A percentile compares a stretch with the other conserved stretches of the same genome.
Evolutionary conservation across 2,329 filamentous ascomycete genomes (phyloP).

Genomic region (Epichloe glyceriae): DNA sequence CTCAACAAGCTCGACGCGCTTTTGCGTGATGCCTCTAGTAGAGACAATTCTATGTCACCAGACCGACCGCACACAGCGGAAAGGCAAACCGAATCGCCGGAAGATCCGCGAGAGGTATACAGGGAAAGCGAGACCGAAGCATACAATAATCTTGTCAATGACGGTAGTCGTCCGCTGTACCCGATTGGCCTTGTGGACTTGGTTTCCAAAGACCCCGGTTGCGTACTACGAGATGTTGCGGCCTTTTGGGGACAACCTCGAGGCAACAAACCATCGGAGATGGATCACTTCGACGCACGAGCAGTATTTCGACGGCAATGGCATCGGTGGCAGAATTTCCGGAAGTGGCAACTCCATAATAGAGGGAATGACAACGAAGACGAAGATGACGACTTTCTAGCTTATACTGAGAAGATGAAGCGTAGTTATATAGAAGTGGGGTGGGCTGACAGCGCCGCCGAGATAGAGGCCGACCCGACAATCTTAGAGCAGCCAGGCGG

Average conservation of each 20-base stretch:
- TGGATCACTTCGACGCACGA: neutral
- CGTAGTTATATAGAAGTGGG: neutral
- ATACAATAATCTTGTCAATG: conserved; percentile 17
- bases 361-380: conserved; percentile 8
- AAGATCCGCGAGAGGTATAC: neutral
- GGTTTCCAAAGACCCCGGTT: conserved; percentile 11
- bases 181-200: conserved; percentile 15
- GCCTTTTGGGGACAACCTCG: conserved; percentile 11
- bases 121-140: conserved; percentile 9
- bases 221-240: conserved; percentile 15
- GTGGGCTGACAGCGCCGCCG: neutral
- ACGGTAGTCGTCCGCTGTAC: conserved; percentile 19
- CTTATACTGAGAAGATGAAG: conserved; percentile 5
- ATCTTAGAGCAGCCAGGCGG: neutral
- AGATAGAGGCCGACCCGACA: conserved; percentile 7
- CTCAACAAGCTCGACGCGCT: conserved; percentile 10
- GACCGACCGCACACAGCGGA: neutral
- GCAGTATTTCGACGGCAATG: conserved; percentile 15
- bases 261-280: neutral
- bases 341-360: conserved; percentile 17
- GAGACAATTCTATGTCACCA: neutral
- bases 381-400: conserved; percentile 10
- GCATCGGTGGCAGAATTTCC: conserved; percentile 17
- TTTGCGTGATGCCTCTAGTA: conserved; percentile 7
- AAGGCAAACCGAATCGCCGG: neutral